Evolutionary conservation across 257 asterid species (phyloP), one percentile per base, ranked within the genome.

Genomic region (Penstemon newberryi): DNA sequence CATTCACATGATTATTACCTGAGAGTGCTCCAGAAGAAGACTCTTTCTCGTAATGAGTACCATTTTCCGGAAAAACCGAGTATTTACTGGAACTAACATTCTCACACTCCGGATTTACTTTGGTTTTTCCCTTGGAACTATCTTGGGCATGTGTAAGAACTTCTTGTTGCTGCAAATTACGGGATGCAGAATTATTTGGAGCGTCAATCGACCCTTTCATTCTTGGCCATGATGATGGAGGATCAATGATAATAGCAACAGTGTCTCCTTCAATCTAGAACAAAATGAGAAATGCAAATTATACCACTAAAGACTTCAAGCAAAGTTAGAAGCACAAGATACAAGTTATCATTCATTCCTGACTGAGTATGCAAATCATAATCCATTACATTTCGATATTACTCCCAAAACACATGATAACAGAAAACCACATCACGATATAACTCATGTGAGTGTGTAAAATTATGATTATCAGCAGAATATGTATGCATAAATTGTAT

Each of bases 201-300:
- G 64, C 42, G 47, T 77, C 90, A 65, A 40, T 63, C 5, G 71
- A 71, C 5, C 87, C 87, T 74, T 84, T 84, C 84, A 84, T 80
- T 67, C 74, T 82, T 2, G 85, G 82, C 90, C 90, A 84, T 46
- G 65, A 50, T 7, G 90, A 84, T 18, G 94, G 94, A 59, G 87
- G 86, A 66, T 92, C 96, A 63, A 92, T 77, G 80, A 71, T 83
- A 65, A 92, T 69, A 44, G 90, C 97, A 60, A 92, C 96, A 47
- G 68, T 73, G 72, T 92, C 97, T 66, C 97, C 98, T 72, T 92
- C 97, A 77, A 87, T 75, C 98, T 92, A 57, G 74, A 81, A 63
- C 38, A 82, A 71, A 55, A 11, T 33, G 10, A 60, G 18, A 75
- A 70, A 70, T 55, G 51, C 64, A 45, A 69, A 40, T 39, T 12